Evolutionary conservation across 2,329 filamentous ascomycete species (phyloP).

Genomic region (Sporothrix mexicana): DNA sequence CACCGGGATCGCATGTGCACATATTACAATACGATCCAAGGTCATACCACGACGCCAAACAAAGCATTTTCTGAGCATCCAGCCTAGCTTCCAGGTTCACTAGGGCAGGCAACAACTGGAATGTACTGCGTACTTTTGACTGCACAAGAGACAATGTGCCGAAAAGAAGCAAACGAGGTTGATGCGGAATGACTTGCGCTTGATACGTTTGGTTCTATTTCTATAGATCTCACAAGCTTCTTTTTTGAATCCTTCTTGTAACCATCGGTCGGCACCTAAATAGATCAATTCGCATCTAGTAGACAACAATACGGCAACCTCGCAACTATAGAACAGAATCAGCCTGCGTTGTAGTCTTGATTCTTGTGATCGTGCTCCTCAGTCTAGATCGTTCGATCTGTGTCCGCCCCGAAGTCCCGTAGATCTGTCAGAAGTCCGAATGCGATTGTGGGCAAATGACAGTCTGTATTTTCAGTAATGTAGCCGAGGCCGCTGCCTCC

Average conservation of each 20-base stretch:
- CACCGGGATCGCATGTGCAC: not conserved
- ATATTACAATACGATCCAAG: not conserved
- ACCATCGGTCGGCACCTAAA: too few species aligned
- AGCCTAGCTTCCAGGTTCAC: too few species aligned
- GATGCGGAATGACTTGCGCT: too few species aligned
- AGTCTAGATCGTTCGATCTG: not conserved
- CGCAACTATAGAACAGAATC: too few species aligned
- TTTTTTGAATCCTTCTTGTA: not conserved
- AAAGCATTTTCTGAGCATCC: not conserved
- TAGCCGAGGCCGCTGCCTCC: too few species aligned
- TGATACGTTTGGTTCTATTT: not conserved
- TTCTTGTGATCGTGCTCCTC: not conserved
- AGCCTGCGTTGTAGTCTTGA: too few species aligned
- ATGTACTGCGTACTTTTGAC: too few species aligned
- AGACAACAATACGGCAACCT: too few species aligned
- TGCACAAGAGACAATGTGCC: not conserved
- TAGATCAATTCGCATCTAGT: too few species aligned
- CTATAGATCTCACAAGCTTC: not conserved
- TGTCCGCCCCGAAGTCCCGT: not conserved
- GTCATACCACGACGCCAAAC: not conserved
- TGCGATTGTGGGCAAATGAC: too few species aligned
- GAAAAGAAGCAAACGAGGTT: not conserved
- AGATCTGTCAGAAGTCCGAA: not conserved
- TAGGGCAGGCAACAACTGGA: too few species aligned
- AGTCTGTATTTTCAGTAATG: too few species aligned